Base-by-base conservation (phyloP, 257 asterid genomes). In the Thymus mandschuricus region DNA sequence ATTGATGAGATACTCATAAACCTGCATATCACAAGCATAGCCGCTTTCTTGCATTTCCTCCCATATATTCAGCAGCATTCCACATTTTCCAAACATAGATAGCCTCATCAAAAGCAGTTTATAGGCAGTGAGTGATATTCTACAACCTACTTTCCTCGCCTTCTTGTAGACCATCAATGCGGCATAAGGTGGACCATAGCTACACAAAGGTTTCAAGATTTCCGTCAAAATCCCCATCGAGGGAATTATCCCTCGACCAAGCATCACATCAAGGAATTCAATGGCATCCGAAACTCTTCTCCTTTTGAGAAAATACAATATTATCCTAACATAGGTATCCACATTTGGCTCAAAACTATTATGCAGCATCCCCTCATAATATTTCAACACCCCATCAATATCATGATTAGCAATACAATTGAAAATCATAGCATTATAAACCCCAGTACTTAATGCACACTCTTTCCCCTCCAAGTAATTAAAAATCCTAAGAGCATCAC, bases 161-260 rank as follows among this genome's bases (percentile, higher is more conserved):
- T 85, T 89, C 77, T 89, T 87, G 58, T 94, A 89, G 50, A 94
- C 79, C 88, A 85, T 75, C 81, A 94, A 63, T 12, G 97, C 97
- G 63, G 99, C 97, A 70, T 94, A 85, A 44, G 99, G 99, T 30
- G 97, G 99, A 45, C 99, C 99, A 33, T 94, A 89, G 74, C 90
- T 68, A 68, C 97, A 91, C 85, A 93, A 61, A 52, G 90, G 90
- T 64, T 78, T 85, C 21, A 91, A 77, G 57, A 94, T 87, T 38
- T 84, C 82, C 44, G 97, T 87, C 60, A 91, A 68, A 13, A 74
- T 80, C 54, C 99, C 97, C 1, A 89, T 77, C 4, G 88, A 44
- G 38, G 97, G 97, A 79, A 80, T 60, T 8, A 91, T 52, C 50
- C 94, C 95, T 35, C 78, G 86, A 48, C 49, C 78, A 58, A 94